phyloP scores from a whole-genome alignment of 352 stramenopile genomes.

The Phytopythium cucurbitacearum region DNA sequence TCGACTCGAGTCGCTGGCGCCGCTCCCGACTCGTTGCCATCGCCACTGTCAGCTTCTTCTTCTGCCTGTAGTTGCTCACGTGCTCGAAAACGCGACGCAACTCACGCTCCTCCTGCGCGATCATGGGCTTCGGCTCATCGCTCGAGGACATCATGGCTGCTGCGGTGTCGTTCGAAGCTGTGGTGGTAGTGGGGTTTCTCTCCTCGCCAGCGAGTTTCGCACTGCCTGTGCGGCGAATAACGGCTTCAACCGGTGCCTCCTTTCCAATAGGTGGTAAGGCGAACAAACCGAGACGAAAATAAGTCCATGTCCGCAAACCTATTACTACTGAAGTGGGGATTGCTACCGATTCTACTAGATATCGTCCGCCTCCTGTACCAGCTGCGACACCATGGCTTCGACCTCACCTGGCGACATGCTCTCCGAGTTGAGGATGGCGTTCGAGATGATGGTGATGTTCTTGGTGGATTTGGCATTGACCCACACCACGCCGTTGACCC shows the following conservation, averaged over 20 bases:
- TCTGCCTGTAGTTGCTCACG: conserved; percentile 88
- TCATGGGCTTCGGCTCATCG: conserved; percentile 85
- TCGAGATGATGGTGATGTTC: conserved; percentile 83
- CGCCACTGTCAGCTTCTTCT: conserved; percentile 60
- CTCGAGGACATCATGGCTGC: conserved; percentile 64
- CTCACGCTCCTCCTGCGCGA: conserved; percentile 93
- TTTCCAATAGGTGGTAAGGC: neutral
- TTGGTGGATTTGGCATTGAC: conserved; percentile 88
- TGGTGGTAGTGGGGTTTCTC: conserved; percentile 1
- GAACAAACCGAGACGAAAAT: conserved; percentile 3
- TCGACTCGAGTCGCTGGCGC: conserved; percentile 52
- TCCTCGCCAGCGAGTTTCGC: conserved; percentile 6
- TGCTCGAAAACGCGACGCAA: conserved; percentile 93
- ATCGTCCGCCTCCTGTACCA: conserved; percentile 55
- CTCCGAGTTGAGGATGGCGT: conserved; percentile 88
- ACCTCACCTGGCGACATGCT: conserved; percentile 74
- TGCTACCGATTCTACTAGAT: conserved; percentile 21
- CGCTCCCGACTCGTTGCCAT: conserved; percentile 51
- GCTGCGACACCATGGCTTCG: conserved; percentile 71
- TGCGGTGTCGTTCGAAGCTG: no score
- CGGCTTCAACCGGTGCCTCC: no score
- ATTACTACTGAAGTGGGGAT: neutral
- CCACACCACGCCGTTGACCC: conserved; percentile 96
- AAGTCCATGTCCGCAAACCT: neutral
- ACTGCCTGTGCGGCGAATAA: neutral